A percentile compares a stretch with the other conserved stretches of the same genome.
Evolutionary conservation across 257 asterid genomes (phyloP).

Genomic region (Cordia subcordata): DNA sequence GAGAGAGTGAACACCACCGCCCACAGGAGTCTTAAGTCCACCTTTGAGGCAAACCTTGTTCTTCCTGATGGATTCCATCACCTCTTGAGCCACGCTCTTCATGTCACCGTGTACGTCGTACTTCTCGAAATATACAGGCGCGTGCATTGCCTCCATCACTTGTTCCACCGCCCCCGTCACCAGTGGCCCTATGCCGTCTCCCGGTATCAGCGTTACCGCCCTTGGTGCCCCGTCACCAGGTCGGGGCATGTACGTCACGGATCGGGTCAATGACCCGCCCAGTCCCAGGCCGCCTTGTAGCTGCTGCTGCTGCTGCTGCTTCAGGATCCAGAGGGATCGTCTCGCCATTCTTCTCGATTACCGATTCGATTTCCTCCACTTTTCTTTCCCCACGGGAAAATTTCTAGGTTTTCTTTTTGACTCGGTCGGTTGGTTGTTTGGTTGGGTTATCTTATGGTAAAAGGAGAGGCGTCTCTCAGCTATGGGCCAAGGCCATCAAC

Average conservation of each 20-base stretch:
- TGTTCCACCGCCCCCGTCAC: constrained; percentile 97
- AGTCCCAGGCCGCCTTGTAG: background rate
- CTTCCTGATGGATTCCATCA: constrained; percentile 71
- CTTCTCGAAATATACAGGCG: constrained; percentile 84
- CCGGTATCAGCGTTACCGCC: constrained; percentile 79
- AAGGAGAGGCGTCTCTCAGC: too few relatives aligned
- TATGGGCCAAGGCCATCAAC: too few relatives aligned
- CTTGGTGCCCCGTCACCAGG: constrained; percentile 93
- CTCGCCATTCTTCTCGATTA: background rate
- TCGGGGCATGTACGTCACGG: constrained; percentile 94
- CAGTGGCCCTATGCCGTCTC: constrained; percentile 93
- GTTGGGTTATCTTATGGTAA: too few relatives aligned
- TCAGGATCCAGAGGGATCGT: background rate
- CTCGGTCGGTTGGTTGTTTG: background rate
- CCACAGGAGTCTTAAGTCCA: constrained; percentile 85
- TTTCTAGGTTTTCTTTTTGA: background rate
- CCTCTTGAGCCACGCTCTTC: constrained; percentile 67
- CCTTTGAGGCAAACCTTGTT: constrained; percentile 93
- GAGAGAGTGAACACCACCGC: constrained; percentile 93
- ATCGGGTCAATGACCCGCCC: constrained; percentile 55
- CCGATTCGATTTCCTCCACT: background rate
- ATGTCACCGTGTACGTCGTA: constrained; percentile 80
- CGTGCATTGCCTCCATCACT: constrained; percentile 97
- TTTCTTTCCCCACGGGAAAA: too few relatives aligned
- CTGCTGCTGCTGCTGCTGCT: background rate